Base-by-base conservation (phyloP, 164 flowering plant genomes). In the Macadamia integrifolia region DNA sequence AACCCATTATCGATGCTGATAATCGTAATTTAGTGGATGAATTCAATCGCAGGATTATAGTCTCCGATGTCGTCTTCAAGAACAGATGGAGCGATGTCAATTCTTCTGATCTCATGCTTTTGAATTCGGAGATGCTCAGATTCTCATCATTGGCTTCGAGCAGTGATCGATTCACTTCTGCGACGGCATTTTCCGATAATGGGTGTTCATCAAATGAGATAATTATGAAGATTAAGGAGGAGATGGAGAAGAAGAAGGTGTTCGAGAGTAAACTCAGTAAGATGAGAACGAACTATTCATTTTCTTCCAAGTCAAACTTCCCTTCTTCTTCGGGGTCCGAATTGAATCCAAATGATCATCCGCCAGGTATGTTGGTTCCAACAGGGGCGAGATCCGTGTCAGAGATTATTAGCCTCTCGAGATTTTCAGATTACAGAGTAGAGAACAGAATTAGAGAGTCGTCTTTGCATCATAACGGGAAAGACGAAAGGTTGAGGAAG, bases 81-180 rank as follows among this genome's bases (percentile, higher is more conserved):
- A 84, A 78, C 66, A 64, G 98, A 30, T 92, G 98, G 96, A 92
- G 98, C 83, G 84, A 73, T 62, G 82, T 85, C 17, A 87, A 79
- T 52, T 88, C 92, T 28, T 83, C 98, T 8, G 98, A 92, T 71
- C 60, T 92, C 18, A 75, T 86, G 80, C 76, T 78, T 7, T 68
- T 92, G 73, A 88, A 81, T 30, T 83, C 93, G 0, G 93, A 90
- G 74, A 84, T 88, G 86, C 72, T 87, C 10, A 66, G 66, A 23
- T 23, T 23, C 23, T 23, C 23, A 23, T 23, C 23, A 23, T 35
- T 50, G 75, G 10, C 1, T 40, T 80, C 89, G n/a, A 83, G 88
- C 75, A 30, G 49, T 17, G 44, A 13, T 32, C 28, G 65, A 31
- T 42, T 23, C 56, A 60, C 49, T 3, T 1, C 50, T 4, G 17